phyloP scores from a whole-genome alignment of 2,329 filamentous ascomycete genomes.

The Colletotrichum lini region DNA sequence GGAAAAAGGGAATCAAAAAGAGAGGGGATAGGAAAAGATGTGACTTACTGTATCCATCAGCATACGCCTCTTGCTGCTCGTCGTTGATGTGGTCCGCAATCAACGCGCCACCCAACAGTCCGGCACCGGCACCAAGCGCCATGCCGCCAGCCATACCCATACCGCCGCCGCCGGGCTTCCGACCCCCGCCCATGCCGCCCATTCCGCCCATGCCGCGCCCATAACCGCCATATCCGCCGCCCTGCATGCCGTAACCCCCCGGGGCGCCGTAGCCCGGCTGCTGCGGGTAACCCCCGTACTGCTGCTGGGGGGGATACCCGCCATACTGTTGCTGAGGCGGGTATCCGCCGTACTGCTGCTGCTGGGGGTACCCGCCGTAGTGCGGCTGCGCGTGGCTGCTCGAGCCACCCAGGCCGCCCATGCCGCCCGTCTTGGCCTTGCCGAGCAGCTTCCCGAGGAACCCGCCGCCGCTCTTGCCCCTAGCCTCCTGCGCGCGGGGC shows the following conservation, averaged over 20 bases:
- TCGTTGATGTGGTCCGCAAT: conserved; percentile 78
- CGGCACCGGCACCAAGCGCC: conserved; percentile 84
- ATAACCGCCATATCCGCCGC: conserved; percentile 53
- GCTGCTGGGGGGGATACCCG: conserved; percentile 50
- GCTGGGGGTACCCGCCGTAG: conserved; percentile 51
- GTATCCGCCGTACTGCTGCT: conserved; percentile 49
- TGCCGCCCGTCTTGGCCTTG: conserved; percentile 59
- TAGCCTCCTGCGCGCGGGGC: conserved; percentile 51
- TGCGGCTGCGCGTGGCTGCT: conserved; percentile 51
- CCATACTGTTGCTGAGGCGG: conserved; percentile 50
- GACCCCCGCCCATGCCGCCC: conserved; percentile 56
- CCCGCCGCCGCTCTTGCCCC: conserved; percentile 59
- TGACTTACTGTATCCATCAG: conserved; percentile 59
- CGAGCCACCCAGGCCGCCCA: conserved; percentile 49
- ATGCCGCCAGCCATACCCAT: conserved; percentile 79
- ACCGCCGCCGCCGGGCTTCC: conserved; percentile 52
- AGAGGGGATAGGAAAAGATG: too few species aligned
- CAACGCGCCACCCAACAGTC: conserved; percentile 83
- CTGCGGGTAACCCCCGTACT: conserved; percentile 57
- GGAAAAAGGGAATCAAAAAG: too few species aligned
- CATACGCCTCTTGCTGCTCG: conserved; percentile 70
- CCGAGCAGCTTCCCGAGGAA: conserved; percentile 68
- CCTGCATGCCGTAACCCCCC: conserved; percentile 46
- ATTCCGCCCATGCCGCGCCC: conserved; percentile 43
- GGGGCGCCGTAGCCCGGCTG: conserved; percentile 49